Evolutionary conservation across 2,329 filamentous ascomycete species (phyloP).

Genomic region (Clonostachys byssicola): DNA sequence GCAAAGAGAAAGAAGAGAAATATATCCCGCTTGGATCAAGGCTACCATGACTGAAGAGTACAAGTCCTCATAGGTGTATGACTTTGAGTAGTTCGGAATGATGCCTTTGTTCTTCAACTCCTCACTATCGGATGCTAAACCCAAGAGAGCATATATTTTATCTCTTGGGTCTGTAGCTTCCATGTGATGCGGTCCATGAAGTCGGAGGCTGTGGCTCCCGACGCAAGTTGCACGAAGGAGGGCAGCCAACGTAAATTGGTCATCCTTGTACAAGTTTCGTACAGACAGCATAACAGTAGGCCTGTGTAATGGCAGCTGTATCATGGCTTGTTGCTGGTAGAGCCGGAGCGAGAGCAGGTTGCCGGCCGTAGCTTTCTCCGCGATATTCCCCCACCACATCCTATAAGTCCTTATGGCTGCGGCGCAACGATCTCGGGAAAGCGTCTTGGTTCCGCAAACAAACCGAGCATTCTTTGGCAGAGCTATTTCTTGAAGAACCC

Average conservation of each 20-base stretch:
- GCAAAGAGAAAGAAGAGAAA: no score
- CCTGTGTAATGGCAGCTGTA: slow-evolving; percentile 23
- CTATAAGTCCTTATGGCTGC: no score
- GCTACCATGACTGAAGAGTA: no score
- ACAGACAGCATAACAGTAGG: slow-evolving; percentile 24
- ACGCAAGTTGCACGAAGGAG: slow-evolving; percentile 5
- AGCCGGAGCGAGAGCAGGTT: slow-evolving; percentile 19
- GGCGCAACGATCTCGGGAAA: no score
- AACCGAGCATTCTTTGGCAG: no score
- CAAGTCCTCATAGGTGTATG: no score
- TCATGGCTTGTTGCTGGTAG: slow-evolving; percentile 19
- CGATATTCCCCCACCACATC: slow-evolving; percentile 9
- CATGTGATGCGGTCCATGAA: slow-evolving; percentile 25
- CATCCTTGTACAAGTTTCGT: slow-evolving; percentile 12
- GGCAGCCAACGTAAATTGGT: slow-evolving; percentile 8
- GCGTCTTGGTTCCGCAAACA: no score
- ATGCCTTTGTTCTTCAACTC: no score
- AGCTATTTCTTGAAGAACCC: no score
- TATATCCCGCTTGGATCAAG: no score
- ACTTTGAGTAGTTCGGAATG: no score
- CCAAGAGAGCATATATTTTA: slow-evolving; percentile 27
- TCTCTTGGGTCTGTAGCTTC: slow-evolving; percentile 23
- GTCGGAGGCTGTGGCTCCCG: slow-evolving; percentile 24
- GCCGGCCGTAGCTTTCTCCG: slow-evolving; percentile 19
- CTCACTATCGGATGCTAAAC: slow-evolving; percentile 1